Base-by-base conservation (phyloP, 1,284 basidiomycete species). In the Rhodotorula sp. region DNA sequence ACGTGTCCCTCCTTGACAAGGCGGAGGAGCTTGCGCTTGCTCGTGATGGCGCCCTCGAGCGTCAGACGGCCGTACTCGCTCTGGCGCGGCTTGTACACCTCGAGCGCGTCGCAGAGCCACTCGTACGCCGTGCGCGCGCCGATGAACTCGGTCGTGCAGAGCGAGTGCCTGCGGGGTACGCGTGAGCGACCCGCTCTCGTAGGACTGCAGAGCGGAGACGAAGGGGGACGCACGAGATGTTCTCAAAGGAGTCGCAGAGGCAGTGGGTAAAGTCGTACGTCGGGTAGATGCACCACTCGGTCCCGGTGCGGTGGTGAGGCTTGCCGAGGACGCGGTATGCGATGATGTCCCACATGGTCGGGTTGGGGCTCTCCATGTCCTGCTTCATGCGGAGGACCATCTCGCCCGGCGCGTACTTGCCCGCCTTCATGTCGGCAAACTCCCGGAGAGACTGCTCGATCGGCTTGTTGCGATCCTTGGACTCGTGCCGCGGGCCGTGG, bases 231-330 rank as follows among this genome's bases (percentile, higher is more conserved):
- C 79, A 95, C 94, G 94, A 94, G 79, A 99, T 98, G 82, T 98
- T 97, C 82, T 99, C 97, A 80, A 99, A 91, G 79, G 94, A 97
- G 88, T 99, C 97, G 73, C 94, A 93, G 69, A 99, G 84, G 83
- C 97, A 99, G 85, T 99, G 97, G 0, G 97, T 98, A 81, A 97
- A 99, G 82, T 99, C 97, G 82, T 99, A 99, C 9, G 96, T 98
- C 6, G 96, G 94, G 81, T 97, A 97, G 77, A 83, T 83, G 72
- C 80, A 79, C 97, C 97, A 99, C 78, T 90, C 91, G 81, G 90
- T 88, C 37, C 89, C 89, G 0, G 97, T 99, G 41, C 97, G 89
- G 81, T 99, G 96, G 82, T 99, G 97, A 53, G 91, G 88, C 12
- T 92, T 88, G 65, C 91, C 87, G 70, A 99, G 86, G 56, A 98